phyloP scores from a whole-genome alignment of 805 yeast genomes.

The Ogataea salicorniae region DNA sequence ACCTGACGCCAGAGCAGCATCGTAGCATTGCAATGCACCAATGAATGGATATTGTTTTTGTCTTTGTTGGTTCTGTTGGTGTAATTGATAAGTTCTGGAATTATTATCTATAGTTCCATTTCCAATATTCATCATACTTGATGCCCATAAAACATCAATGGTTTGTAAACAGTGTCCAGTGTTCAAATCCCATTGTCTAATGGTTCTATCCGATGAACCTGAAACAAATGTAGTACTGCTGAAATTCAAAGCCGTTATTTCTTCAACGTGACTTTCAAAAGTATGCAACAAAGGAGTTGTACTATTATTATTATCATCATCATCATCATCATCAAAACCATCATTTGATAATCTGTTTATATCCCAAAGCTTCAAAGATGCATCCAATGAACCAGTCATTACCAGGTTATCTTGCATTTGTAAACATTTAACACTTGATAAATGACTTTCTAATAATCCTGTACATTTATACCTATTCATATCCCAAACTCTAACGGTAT shows the following conservation, averaged over 20 bases:
- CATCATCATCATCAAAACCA: slow-evolving; percentile 17
- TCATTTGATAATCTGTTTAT: slow-evolving; percentile 24
- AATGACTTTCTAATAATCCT: slow-evolving; percentile 56
- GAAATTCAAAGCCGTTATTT: slow-evolving; percentile 57
- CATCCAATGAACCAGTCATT: slow-evolving; percentile 59
- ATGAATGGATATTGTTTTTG: slow-evolving; percentile 37
- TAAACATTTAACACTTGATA: slow-evolving; percentile 52
- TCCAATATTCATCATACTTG: slow-evolving; percentile 29
- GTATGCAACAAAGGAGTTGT: slow-evolving; percentile 37
- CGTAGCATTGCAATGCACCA: slow-evolving; percentile 65
- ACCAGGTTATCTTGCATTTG: slow-evolving; percentile 48
- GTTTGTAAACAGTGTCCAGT: slow-evolving; percentile 67
- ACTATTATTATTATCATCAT: slow-evolving; percentile 8
- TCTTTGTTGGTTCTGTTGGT: slow-evolving; percentile 6
- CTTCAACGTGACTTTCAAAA: slow-evolving; percentile 63
- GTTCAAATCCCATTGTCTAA: slow-evolving; percentile 69
- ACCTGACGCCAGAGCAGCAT: slow-evolving; percentile 76
- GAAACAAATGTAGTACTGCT: slow-evolving; percentile 51
- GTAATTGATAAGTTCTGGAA: background rate
- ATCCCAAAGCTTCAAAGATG: slow-evolving; percentile 60
- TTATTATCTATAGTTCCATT: background rate
- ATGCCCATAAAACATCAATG: slow-evolving; percentile 62
- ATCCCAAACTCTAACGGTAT: slow-evolving; percentile 82
- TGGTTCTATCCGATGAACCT: slow-evolving; percentile 67
- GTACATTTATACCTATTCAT: slow-evolving; percentile 47